Percentiles rank a stretch among this genome's conserved stretches.
phyloP scores from a whole-genome alignment of 768 basidiomycete species.

The Melanogaster broomeanus region DNA sequence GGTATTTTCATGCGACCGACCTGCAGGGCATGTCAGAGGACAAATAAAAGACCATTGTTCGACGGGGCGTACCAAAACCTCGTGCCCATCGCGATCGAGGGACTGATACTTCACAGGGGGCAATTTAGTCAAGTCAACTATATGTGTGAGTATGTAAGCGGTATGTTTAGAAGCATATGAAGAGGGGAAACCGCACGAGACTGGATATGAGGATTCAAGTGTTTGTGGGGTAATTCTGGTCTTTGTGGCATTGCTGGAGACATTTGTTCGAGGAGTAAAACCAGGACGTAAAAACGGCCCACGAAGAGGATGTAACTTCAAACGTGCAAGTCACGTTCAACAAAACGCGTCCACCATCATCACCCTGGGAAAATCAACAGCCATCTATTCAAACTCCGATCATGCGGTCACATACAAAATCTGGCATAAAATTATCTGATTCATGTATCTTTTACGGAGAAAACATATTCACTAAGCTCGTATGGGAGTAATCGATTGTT shows the following conservation, averaged over 20 bases:
- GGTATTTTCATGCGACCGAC: conserved; percentile 90
- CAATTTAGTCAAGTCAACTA: conserved; percentile 47
- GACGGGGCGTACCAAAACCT: conserved; percentile 67
- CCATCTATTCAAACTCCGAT: conserved; percentile 33
- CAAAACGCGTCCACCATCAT: conserved; percentile 31
- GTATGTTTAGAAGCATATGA: neutral
- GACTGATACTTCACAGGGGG: conserved; percentile 91
- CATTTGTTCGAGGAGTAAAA: neutral
- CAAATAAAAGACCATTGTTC: neutral
- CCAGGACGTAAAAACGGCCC: conserved; percentile 11
- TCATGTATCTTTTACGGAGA: too few relatives aligned
- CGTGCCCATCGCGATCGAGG: conserved; percentile 81
- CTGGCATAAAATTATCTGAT: too few relatives aligned
- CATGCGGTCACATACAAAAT: conserved; percentile 18
- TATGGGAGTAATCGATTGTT: too few relatives aligned
- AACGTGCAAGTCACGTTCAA: conserved; percentile 32
- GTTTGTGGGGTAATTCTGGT: conserved; percentile 52
- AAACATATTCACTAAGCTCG: too few relatives aligned
- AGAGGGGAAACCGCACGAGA: conserved; percentile 36
- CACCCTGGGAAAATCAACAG: conserved; percentile 32
- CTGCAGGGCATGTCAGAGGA: conserved; percentile 41
- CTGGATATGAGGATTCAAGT: conserved; percentile 52
- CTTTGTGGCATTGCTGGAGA: conserved; percentile 37
- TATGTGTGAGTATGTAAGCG: neutral
- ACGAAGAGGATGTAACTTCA: conserved; percentile 3